phyloP scores from a whole-genome alignment of 2,329 filamentous ascomycete species.

The Nemania sp. region DNA sequence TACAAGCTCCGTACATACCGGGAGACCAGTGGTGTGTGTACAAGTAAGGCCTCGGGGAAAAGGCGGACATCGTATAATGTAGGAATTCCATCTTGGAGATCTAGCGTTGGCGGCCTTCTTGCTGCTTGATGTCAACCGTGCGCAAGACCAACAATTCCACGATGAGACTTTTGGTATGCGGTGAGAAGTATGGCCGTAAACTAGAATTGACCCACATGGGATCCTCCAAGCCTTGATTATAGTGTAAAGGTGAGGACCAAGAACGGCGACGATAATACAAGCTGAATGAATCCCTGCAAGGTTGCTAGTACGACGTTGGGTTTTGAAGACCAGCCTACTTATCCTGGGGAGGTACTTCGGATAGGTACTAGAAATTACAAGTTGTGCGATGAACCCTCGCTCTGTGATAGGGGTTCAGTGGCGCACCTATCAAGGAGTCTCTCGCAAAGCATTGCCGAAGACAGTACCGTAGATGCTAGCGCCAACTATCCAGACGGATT shows the following conservation, averaged over 20 bases:
- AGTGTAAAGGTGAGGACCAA: neutral
- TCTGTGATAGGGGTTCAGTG: too few species aligned
- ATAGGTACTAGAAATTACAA: too few species aligned
- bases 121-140: constrained; percentile 12
- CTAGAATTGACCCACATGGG: neutral
- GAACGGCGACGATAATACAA: neutral
- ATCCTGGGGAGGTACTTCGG: too few species aligned
- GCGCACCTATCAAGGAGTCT: too few species aligned
- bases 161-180: constrained; percentile 3
- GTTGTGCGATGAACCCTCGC: too few species aligned
- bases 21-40: neutral
- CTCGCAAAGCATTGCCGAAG: too few species aligned
- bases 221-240: neutral
- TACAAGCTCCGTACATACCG: neutral
- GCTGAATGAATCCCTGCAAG: constrained; percentile 3
- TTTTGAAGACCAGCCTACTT: too few species aligned
- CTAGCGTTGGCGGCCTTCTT: constrained; percentile 37
- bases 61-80: constrained; percentile 8
- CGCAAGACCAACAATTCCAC: neutral
- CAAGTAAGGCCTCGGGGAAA: neutral
- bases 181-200: too few species aligned
- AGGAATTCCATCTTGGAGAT: constrained; percentile 62
- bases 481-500: too few species aligned
- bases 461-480: too few species aligned
- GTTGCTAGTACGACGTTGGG: neutral